phyloP scores from a whole-genome alignment of 1,284 basidiomycete species.

The Melanopsichium pennsylvanicum region DNA sequence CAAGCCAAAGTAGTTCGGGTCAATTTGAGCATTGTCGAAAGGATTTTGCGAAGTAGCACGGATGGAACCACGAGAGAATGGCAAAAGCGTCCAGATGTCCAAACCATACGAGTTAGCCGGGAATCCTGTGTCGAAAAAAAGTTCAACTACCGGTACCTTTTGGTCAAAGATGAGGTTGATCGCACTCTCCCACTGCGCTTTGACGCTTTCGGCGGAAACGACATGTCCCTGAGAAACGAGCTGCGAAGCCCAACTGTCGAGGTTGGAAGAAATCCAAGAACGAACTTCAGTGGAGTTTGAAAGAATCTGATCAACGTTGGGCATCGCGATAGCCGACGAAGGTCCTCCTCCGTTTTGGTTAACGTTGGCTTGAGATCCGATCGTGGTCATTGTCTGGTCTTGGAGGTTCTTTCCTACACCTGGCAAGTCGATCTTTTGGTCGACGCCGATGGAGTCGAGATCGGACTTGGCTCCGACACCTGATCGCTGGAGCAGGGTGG shows the following conservation, averaged over 20 bases:
- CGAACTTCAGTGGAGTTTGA: slow-evolving; percentile 39
- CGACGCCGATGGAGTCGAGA: slow-evolving; percentile 62
- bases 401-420: slow-evolving; percentile 66
- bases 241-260: slow-evolving; percentile 46
- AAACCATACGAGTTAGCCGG: slow-evolving; percentile 49
- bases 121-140: slow-evolving; percentile 56
- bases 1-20: slow-evolving; percentile 64
- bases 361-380: slow-evolving; percentile 38
- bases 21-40: slow-evolving; percentile 19
- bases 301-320: slow-evolving; percentile 40
- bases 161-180: slow-evolving; percentile 44
- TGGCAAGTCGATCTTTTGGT: slow-evolving; percentile 61
- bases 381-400: slow-evolving; percentile 67
- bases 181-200: slow-evolving; percentile 43
- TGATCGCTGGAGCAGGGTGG: slow-evolving; percentile 67
- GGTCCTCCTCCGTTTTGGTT: slow-evolving; percentile 46
- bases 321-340: slow-evolving; percentile 54
- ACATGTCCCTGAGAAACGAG: slow-evolving; percentile 47
- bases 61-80: slow-evolving; percentile 50
- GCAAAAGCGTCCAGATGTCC: slow-evolving; percentile 58
- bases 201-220: slow-evolving; percentile 31
- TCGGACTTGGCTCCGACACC: slow-evolving; percentile 67
- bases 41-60: slow-evolving; percentile 35
- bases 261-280: slow-evolving; percentile 39
- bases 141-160: slow-evolving; percentile 46